These are phyloP conservation scores for Aspergillus texensis DNA, from an alignment of 2,329 filamentous ascomycete genomes.

Conservation along the genomic window DNA sequence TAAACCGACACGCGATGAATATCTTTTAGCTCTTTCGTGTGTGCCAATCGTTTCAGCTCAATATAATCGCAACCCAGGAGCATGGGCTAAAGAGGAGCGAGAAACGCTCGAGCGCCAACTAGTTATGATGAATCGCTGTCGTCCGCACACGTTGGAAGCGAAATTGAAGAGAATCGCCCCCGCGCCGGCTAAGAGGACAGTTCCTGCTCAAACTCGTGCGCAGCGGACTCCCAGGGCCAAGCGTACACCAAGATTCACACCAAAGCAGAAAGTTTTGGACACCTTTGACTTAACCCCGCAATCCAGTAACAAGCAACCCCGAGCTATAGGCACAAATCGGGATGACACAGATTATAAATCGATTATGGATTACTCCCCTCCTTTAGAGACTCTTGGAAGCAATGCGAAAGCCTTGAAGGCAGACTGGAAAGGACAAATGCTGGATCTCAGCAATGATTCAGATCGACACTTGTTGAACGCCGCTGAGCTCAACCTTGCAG, in stretches of 20 bases:
- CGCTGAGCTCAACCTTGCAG: conserved; percentile 75
- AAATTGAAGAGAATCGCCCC: conserved; percentile 46
- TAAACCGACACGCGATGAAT: conserved; percentile 48
- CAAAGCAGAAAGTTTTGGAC: conserved; percentile 42
- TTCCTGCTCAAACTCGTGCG: conserved; percentile 30
- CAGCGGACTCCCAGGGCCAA: conserved; percentile 37
- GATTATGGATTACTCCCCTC: conserved; percentile 73
- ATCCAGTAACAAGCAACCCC: conserved; percentile 46
- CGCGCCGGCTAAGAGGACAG: conserved; percentile 36
- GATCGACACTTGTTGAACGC: conserved; percentile 72
- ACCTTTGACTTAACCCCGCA: conserved; percentile 39
- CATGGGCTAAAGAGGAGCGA: conserved; percentile 46
- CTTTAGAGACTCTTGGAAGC: conserved; percentile 64
- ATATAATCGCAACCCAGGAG: conserved; percentile 49
- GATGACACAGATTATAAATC: conserved; percentile 81
- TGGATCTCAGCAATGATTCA: conserved; percentile 75
- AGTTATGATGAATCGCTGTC: conserved; percentile 43
- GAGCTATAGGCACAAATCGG: conserved; percentile 61
- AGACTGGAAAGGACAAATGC: conserved; percentile 81
- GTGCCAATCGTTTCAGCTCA: conserved; percentile 45
- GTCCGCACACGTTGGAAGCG: conserved; percentile 30
- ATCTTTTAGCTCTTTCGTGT: conserved; percentile 47
- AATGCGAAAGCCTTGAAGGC: conserved; percentile 75
- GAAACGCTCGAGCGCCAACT: conserved; percentile 46
- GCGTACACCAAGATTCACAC: conserved; percentile 45